Percentiles rank a stretch among this genome's conserved stretches.
Evolutionary conservation across 1,139 yeast genomes (phyloP).

Genomic region (Debaryomycetaceae sp.): DNA sequence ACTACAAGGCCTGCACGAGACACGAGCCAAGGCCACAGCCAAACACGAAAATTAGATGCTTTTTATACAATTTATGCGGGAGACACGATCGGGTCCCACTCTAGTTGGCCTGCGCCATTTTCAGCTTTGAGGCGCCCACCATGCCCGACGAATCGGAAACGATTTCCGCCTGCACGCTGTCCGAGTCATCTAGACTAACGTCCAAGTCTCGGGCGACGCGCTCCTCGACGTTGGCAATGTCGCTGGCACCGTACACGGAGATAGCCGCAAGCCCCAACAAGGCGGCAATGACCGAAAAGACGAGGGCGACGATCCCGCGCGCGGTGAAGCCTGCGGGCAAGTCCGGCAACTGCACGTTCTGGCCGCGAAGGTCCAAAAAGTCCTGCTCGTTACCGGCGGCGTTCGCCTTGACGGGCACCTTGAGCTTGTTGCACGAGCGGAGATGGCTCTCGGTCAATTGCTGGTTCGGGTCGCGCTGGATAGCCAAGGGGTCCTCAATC

Average conservation of each 20-base stretch:
- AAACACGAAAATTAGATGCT: too few species aligned
- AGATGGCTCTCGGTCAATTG: slow-evolving; percentile 28
- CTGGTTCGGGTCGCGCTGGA: slow-evolving; percentile 40
- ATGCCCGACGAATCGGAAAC: too few species aligned
- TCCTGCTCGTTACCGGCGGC: slow-evolving; percentile 71
- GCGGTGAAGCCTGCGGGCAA: slow-evolving; percentile 85
- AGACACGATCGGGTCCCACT: too few species aligned
- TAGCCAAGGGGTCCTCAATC: slow-evolving; percentile 44
- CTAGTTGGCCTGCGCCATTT: too few species aligned
- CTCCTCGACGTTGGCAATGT: slow-evolving; percentile 47
- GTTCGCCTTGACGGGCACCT: slow-evolving; percentile 41
- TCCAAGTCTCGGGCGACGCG: slow-evolving; percentile 41
- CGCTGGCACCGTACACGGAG: slow-evolving; percentile 71
- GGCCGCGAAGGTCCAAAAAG: slow-evolving; percentile 59
- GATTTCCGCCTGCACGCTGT: slow-evolving; percentile 7
- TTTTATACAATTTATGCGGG: too few species aligned
- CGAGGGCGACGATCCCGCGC: slow-evolving; percentile 81
- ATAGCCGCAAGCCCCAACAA: slow-evolving; percentile 68
- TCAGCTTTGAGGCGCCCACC: too few species aligned
- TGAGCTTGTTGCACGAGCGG: slow-evolving; percentile 9
- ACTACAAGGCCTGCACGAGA: too few species aligned
- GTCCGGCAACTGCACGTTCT: slow-evolving; percentile 49
- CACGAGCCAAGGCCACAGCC: too few species aligned
- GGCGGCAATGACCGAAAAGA: slow-evolving; percentile 71
- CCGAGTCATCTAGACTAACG: slow-evolving; percentile 25